A percentile compares a stretch with the other conserved stretches of the same genome.
Evolutionary conservation across 352 stramenopile genomes (phyloP).

Genomic region (Pythium grandisporangium): DNA sequence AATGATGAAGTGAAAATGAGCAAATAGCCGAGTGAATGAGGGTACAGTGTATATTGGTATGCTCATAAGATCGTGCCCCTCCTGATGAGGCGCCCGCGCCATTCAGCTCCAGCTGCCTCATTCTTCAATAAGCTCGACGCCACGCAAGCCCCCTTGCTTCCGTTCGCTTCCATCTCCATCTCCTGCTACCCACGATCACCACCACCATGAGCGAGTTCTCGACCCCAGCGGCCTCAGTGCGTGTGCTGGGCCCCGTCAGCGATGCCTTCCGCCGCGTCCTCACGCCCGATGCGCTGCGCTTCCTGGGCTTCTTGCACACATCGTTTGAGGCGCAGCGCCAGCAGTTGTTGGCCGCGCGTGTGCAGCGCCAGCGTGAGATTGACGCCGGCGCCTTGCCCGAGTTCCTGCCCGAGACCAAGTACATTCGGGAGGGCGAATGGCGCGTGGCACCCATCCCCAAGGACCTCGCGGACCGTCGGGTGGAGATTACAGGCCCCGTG

Average conservation of each 20-base stretch:
- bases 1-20: conserved; percentile 13
- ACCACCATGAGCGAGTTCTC: conserved; percentile 36
- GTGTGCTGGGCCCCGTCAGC: conserved; percentile 77
- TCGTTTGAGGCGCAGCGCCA: conserved; percentile 71
- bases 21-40: too few species aligned
- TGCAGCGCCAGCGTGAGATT: conserved; percentile 61
- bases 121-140: conserved; percentile 2
- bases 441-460: conserved; percentile 66
- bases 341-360: conserved; percentile 20
- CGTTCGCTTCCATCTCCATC: neutral
- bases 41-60: too few species aligned
- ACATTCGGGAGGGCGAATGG: conserved; percentile 78
- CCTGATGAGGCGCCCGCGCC: too few species aligned
- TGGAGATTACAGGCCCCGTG: conserved; percentile 94
- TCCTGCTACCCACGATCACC: neutral
- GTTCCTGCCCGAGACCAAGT: conserved; percentile 81
- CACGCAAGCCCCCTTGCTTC: neutral
- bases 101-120: too few species aligned
- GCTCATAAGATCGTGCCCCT: too few species aligned
- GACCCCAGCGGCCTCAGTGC: conserved; percentile 52
- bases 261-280: conserved; percentile 78
- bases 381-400: conserved; percentile 84
- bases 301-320: conserved; percentile 85
- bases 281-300: conserved; percentile 86
- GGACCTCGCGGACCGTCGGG: conserved; percentile 87